A percentile compares a stretch with the other conserved stretches of the same genome.
Conservation (phyloP, 1,139 yeast species). For the Protomyces inundatus region DNA sequence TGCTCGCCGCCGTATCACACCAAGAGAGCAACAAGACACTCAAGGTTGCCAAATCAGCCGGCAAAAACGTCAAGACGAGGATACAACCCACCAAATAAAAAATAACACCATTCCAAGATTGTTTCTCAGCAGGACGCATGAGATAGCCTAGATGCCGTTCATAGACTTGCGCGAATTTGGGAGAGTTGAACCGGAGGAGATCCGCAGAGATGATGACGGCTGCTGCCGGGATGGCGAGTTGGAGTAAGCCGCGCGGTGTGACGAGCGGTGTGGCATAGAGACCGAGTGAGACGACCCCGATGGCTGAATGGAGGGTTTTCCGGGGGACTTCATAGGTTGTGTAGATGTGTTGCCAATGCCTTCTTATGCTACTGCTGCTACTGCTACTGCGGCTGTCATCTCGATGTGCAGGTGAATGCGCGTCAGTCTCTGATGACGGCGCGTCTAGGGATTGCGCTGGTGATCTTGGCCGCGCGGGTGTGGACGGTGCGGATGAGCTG, state of each 20-base stretch:
- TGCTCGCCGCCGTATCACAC: constrained; percentile 97
- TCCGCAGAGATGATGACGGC: constrained; percentile 45
- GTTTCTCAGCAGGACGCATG: constrained; percentile 74
- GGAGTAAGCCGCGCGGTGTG: background rate
- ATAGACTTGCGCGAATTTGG: constrained; percentile 57
- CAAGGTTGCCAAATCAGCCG: constrained; percentile 71
- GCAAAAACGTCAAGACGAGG: constrained; percentile 60
- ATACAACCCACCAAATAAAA: constrained; percentile 28
- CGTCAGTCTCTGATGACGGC: too few species aligned
- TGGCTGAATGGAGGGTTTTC: constrained; percentile 77
- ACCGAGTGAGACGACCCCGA: constrained; percentile 72
- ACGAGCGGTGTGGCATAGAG: constrained; percentile 45
- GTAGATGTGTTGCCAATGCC: background rate
- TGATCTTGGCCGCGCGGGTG: background rate
- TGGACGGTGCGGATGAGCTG: background rate
- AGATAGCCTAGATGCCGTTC: constrained; percentile 66
- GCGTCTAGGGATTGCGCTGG: background rate
- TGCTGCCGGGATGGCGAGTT: constrained; percentile 1
- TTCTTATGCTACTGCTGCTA: background rate
- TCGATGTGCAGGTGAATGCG: too few species aligned
- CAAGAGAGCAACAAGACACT: constrained; percentile 78
- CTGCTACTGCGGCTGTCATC: too few species aligned
- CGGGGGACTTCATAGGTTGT: constrained; percentile 79
- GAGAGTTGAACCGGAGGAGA: constrained; percentile 57
- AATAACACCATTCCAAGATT: constrained; percentile 79